Percentiles rank a stretch among this genome's conserved stretches.
These are phyloP conservation scores for Volvox carteri DNA, from an alignment of 163 green algal species.

Conservation along the genomic window DNA sequence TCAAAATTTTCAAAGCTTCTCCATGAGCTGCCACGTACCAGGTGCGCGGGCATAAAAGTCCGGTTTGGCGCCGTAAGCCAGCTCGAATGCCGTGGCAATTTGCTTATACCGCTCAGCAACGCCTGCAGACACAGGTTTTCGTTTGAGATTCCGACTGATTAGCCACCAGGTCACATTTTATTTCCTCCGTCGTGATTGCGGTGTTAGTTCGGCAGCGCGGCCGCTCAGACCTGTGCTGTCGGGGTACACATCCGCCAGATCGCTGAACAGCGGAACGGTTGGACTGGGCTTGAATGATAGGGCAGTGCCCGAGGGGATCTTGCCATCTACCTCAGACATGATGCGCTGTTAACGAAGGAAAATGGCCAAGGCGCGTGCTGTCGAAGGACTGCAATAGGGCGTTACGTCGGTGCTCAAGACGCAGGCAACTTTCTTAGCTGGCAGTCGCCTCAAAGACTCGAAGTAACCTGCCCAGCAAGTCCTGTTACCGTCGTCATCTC, in stretches of 20 bases:
- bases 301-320: background rate
- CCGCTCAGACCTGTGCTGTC: background rate
- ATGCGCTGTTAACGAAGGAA: background rate
- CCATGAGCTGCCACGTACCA: slow-evolving; percentile 61
- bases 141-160: too few species aligned
- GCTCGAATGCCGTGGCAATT: slow-evolving; percentile 67
- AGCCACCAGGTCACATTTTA: background rate
- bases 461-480: too few species aligned
- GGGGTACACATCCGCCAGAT: slow-evolving; percentile 24
- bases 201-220: background rate
- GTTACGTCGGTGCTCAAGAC: too few species aligned
- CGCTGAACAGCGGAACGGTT: slow-evolving; percentile 19
- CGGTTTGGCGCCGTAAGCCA: slow-evolving; percentile 72
- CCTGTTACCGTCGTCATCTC: too few species aligned
- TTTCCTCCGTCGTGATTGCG: background rate
- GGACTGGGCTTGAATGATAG: slow-evolving; percentile 44
- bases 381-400: too few species aligned
- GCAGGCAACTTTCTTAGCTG: too few species aligned
- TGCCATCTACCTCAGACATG: background rate
- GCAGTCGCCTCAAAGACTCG: too few species aligned
- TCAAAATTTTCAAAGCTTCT: background rate
- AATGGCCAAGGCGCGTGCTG: too few species aligned
- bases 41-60: slow-evolving; percentile 81
- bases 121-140: slow-evolving; percentile 11
- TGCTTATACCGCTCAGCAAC: slow-evolving; percentile 53